Base-by-base conservation (phyloP, 331 rosid genomes). In the Erythrophleum ivorense region DNA sequence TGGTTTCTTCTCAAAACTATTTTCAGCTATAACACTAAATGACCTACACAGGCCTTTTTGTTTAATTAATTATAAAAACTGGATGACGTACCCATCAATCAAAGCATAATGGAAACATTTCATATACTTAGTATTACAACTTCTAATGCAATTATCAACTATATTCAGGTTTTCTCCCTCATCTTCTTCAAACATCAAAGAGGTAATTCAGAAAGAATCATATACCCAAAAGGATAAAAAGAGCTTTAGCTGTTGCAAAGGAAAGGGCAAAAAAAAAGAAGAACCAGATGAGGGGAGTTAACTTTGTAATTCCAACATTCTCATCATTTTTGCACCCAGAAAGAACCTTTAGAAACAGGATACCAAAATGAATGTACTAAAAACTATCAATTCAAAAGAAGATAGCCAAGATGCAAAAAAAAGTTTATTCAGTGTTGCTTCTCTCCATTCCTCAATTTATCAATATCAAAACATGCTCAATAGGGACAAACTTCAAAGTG, bases 231-330 rank as follows among this genome's bases (percentile, higher is more conserved):
- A 73, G 29, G 14, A 19, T 19, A 24, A 29, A 49, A 48, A 49
- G 8, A 71, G 8, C 59, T 48, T 7, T 2, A 70, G 36, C 41
- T 46, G 16, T 41, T 68, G 34, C 15, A 68, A n/a, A 43, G 54
- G 18, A 19, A 41, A 68, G 6, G 33, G 14, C 33, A 1, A 7
- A 5, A 43, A 43, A 6, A 57, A 43, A 46, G n/a, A 68, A 4
- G 7, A 68, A 5, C 19, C 21, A 13, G 63, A 50, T 33, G 40
- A 33, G 16, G 38, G 41, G 43, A 62, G 18, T 41, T 14, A 45
- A 40, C 13, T 33, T 81, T 65, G 80, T 72, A 43, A 54, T 57
- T 55, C 41, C 59, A 76, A 75, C 49, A 58, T 18, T 75, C 68
- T 40, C 57, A 55, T 24, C 55, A 21, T 36, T 43, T 29, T 15